A percentile compares a stretch with the other conserved stretches of the same genome.
Evolutionary conservation across 306 rosid species (phyloP).

Genomic region (Datisca glomerata): DNA sequence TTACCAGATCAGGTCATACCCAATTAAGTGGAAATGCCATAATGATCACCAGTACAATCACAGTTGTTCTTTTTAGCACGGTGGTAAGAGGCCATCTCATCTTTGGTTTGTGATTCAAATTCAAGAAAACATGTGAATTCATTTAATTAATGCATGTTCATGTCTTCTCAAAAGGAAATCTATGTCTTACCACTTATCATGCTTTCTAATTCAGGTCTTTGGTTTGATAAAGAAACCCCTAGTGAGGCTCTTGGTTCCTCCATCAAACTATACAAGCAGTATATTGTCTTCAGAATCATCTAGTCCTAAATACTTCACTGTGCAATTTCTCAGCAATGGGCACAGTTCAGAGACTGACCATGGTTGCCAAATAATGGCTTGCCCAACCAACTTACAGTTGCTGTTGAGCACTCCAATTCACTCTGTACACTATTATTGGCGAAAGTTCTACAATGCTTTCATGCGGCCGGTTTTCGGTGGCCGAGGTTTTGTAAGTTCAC

Average conservation of each 20-base stretch:
- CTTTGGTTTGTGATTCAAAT: not conserved
- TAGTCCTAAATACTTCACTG: constrained; percentile 47
- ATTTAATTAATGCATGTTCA: not conserved
- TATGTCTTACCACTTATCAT: not conserved
- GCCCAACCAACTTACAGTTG: constrained; percentile 36
- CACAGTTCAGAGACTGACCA: constrained; percentile 25
- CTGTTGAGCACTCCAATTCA: constrained; percentile 45
- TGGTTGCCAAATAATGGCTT: too few relatives aligned
- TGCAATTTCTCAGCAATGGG: constrained; percentile 52
- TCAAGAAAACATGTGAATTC: not conserved
- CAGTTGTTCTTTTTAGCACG: constrained; percentile 96
- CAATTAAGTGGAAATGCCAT: constrained; percentile 59
- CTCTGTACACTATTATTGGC: constrained; percentile 82
- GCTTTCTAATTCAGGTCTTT: constrained; percentile 48
- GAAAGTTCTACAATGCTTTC: constrained; percentile 67
- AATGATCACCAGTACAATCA: constrained; percentile 96
- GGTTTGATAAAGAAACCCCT: constrained; percentile 92
- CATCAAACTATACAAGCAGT: constrained; percentile 30
- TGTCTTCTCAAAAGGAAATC: too few relatives aligned
- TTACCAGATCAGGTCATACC: constrained; percentile 64
- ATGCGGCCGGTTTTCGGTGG: constrained; percentile 96
- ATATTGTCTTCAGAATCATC: constrained; percentile 47
- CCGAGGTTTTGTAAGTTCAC: constrained; percentile 75
- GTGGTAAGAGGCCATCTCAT: constrained; percentile 39
- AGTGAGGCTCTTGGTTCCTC: constrained; percentile 70